Evolutionary conservation across 148 eudicot genomes (phyloP), one percentile per base, ranked within the genome.

Genomic region (Chenopodium album): DNA sequence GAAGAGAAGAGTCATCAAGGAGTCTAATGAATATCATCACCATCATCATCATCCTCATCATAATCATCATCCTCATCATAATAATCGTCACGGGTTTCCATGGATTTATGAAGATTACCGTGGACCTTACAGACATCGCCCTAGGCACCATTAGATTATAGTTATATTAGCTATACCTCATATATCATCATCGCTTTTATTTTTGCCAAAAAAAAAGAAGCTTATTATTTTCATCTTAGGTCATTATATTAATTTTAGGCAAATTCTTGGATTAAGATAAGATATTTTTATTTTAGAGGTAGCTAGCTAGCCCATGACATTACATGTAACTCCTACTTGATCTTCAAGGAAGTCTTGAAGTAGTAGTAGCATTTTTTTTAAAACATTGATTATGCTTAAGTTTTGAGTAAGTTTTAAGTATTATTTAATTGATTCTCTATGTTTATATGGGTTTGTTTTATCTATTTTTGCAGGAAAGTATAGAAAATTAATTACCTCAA

Each of bases 81-180:
- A 86, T 41, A 41, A 41, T 41, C 44, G 44, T 72, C 89, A 91
- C 31, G 83, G 83, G 91, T 87, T 92, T 82, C 91, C 97, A 85
- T 86, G 85, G 82, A 85, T 88, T 76, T 87, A 89, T 82, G 97
- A 91, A 90, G 94, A 91, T 82, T 92, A 92, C 78, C 88, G 86
- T 86, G 90, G 92, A 74, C 97, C 97, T 52, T 87, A 84, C 46
- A 80, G 64, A 76, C 94, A 92, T 85, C 80, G 17, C 19, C 90
- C 93, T 83, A 88, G 78, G 82, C 97, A 92, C 84, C 92, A 92
- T 47, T 92, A 81, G 79, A 26, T 31, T 19, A 19, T 29, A 29
- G 2, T 23, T 34, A 80, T 44, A 26, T 14, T 26, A 41, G 44
- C 68, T 9, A 13, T 66, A 4, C 10, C 28, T 26, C 44, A 17